phyloP scores from a whole-genome alignment of 139 green algal genomes.

The Chlamydomonas sp. region DNA sequence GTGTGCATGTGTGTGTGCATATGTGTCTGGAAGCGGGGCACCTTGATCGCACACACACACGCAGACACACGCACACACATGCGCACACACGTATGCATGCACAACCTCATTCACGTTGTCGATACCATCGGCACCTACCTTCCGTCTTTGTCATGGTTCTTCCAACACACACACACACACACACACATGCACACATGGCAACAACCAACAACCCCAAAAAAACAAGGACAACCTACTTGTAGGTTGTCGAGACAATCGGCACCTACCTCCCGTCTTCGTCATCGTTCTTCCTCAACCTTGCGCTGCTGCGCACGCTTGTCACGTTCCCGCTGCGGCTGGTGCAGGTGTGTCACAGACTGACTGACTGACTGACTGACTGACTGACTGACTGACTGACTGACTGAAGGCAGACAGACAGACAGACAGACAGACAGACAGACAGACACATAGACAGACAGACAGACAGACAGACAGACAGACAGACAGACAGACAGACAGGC shows the following conservation, averaged over 20 bases:
- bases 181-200: too few relatives aligned
- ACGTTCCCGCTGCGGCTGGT: slow-evolving; percentile 32
- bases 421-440: too few relatives aligned
- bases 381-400: too few relatives aligned
- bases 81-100: slow-evolving; percentile 16
- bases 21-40: too few relatives aligned
- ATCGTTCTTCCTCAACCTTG: slow-evolving; percentile 79
- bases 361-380: too few relatives aligned
- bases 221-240: slow-evolving; percentile 21
- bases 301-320: slow-evolving; percentile 27
- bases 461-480: background rate
- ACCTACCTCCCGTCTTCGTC: slow-evolving; percentile 63
- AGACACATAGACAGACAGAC: too few relatives aligned
- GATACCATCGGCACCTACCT: slow-evolving; percentile 61
- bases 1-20: slow-evolving; percentile 8
- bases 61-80: too few relatives aligned
- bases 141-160: slow-evolving; percentile 79
- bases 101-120: slow-evolving; percentile 39
- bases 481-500: background rate
- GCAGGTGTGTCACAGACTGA: slow-evolving; percentile 1
- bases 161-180: slow-evolving; percentile 44
- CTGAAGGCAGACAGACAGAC: too few relatives aligned
- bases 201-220: slow-evolving; percentile 10
- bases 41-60: too few relatives aligned
- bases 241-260: slow-evolving; percentile 58